Conservation (phyloP, 768 basidiomycete genomes). For the Leccinum longicurvipes region DNA sequence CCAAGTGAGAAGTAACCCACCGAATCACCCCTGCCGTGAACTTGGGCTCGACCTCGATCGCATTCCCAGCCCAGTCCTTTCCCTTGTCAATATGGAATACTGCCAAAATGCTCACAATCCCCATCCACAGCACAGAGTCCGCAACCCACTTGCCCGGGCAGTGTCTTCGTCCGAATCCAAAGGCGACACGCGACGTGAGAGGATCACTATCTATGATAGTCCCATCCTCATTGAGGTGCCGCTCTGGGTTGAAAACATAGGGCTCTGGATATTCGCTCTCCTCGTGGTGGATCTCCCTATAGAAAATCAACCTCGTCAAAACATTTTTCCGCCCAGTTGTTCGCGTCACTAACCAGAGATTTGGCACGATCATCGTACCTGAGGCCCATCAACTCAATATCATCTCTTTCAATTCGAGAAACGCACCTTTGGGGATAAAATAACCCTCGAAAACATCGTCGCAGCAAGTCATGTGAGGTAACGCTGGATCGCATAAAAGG, state of each 20-base stretch:
- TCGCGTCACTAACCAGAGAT: slow-evolving; percentile 24
- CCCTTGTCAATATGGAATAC: slow-evolving; percentile 20
- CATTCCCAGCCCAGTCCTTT: slow-evolving; percentile 24
- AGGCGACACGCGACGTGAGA: slow-evolving; percentile 25
- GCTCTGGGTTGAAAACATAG: slow-evolving; percentile 26
- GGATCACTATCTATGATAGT: slow-evolving; percentile 22
- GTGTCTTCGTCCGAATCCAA: slow-evolving; percentile 32
- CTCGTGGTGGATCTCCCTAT: slow-evolving; percentile 31
- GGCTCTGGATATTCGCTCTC: slow-evolving; percentile 28
- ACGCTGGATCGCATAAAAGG: slow-evolving; percentile 9
- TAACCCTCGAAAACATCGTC: slow-evolving; percentile 47
- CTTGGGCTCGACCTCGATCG: slow-evolving; percentile 24
- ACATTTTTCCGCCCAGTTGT: background rate
- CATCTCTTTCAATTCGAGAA: background rate
- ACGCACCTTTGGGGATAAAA: slow-evolving; percentile 36
- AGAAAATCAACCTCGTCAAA: background rate
- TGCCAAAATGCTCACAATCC: slow-evolving; percentile 28
- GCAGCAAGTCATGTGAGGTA: slow-evolving; percentile 26
- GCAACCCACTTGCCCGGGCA: slow-evolving; percentile 33
- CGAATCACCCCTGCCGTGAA: slow-evolving; percentile 33
- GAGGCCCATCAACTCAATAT: slow-evolving; percentile 3
- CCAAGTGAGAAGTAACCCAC: slow-evolving; percentile 18
- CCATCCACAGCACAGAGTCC: slow-evolving; percentile 31
- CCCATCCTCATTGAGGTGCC: slow-evolving; percentile 25
- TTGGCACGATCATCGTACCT: slow-evolving; percentile 28